Conservation (phyloP, 1,284 basidiomycete genomes). For the Fomitiporia mediterranea region DNA sequence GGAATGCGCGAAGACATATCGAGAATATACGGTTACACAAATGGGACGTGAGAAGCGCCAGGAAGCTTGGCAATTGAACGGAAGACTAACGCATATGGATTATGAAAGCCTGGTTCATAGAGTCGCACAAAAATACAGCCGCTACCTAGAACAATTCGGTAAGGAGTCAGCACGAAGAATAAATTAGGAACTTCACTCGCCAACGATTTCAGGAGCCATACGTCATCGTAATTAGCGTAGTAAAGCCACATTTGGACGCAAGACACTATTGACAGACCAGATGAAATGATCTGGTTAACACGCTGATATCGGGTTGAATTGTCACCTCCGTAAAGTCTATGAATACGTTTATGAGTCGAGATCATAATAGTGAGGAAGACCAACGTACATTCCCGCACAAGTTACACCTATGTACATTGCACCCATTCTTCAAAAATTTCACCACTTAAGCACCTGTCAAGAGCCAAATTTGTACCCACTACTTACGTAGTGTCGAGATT, state of each 20-base stretch:
- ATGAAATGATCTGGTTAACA: no score
- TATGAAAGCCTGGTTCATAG: background rate
- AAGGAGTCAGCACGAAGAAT: background rate
- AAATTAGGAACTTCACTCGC: background rate
- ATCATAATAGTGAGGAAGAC: background rate
- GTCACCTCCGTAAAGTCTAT: slow-evolving; percentile 9
- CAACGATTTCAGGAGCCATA: slow-evolving; percentile 6
- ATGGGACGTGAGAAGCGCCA: background rate
- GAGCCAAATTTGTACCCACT: no score
- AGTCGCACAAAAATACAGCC: slow-evolving; percentile 9
- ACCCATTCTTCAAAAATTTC: background rate
- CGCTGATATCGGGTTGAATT: no score
- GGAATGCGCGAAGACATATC: background rate
- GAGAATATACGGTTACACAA: background rate
- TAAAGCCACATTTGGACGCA: slow-evolving; percentile 8
- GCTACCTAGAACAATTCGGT: background rate
- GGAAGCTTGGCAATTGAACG: background rate
- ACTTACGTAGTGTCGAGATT: background rate
- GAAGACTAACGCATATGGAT: background rate
- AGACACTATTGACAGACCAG: background rate
- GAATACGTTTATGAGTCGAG: background rate
- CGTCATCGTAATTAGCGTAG: slow-evolving; percentile 1
- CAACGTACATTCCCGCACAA: background rate
- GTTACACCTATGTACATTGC: slow-evolving; percentile 4
- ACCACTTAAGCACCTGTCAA: no score